Evolutionary conservation across 768 basidiomycete genomes (phyloP).

Genomic region (Boletus subcaerulescens): DNA sequence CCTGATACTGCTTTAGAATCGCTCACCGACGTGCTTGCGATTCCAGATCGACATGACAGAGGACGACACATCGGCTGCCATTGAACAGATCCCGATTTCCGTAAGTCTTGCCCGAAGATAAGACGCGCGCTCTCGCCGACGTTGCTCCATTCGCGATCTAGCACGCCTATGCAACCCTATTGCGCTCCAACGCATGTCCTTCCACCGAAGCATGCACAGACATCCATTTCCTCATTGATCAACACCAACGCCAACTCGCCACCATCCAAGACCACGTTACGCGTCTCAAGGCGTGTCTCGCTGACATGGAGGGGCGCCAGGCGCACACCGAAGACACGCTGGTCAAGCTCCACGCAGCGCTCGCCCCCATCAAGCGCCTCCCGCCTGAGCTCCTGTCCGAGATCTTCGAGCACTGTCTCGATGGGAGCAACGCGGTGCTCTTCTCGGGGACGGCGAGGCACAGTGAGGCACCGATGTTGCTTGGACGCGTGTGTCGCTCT

Average conservation of each 20-base stretch:
- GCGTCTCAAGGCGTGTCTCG: constrained; percentile 6
- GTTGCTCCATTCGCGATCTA: background rate
- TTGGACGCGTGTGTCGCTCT: constrained; percentile 28
- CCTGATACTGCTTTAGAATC: background rate
- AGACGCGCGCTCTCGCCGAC: background rate
- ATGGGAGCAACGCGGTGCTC: background rate
- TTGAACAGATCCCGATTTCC: background rate
- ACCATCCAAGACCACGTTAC: constrained; percentile 8
- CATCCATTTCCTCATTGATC: constrained; percentile 16
- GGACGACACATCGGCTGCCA: background rate
- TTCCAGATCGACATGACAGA: constrained; percentile 3
- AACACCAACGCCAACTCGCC: constrained; percentile 15
- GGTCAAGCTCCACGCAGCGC: constrained; percentile 11
- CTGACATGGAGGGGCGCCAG: constrained; percentile 11
- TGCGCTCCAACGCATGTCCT: constrained; percentile 18
- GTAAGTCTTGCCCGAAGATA: constrained; percentile 8
- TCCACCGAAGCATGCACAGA: background rate
- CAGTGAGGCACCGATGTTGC: constrained; percentile 23
- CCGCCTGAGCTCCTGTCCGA: constrained; percentile 26
- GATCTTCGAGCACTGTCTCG: constrained; percentile 25
- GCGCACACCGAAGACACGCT: constrained; percentile 5
- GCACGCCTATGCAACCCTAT: constrained; percentile 7
- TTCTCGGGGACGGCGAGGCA: background rate
- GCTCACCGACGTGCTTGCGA: background rate
- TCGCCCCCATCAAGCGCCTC: constrained; percentile 24